These are phyloP conservation scores for Ziziphus jujuba DNA, from an alignment of 306 rosid species.

Conservation along the genomic window DNA sequence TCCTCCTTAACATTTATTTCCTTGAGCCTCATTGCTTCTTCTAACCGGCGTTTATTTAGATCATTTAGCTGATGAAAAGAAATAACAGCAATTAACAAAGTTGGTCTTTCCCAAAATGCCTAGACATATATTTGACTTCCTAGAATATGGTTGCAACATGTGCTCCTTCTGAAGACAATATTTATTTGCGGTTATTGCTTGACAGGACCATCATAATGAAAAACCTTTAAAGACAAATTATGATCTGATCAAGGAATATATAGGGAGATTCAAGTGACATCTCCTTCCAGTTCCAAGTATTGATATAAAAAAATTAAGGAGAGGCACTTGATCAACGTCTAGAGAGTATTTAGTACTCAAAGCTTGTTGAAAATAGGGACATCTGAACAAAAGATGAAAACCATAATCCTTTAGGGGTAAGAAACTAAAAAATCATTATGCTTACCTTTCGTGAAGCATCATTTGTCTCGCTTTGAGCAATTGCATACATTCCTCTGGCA, in stretches of 20 bases:
- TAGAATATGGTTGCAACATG: neutral
- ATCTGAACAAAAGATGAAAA: neutral
- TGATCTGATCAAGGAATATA: no score
- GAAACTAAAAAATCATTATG: constrained; percentile 8
- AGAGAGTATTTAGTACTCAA: no score
- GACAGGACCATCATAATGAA: no score
- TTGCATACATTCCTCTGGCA: constrained; percentile 80
- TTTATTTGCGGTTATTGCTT: no score
- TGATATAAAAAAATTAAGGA: no score
- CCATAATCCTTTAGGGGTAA: no score
- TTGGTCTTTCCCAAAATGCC: constrained; percentile 26
- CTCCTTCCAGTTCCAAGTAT: no score
- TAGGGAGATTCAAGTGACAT: no score
- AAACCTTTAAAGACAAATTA: no score
- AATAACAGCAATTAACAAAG: constrained; percentile 12
- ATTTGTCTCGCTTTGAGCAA: constrained; percentile 71
- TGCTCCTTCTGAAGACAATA: neutral
- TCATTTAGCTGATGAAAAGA: constrained; percentile 52
- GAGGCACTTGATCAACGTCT: no score
- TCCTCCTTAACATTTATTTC: constrained; percentile 59
- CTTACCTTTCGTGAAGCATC: constrained; percentile 78
- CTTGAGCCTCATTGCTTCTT: constrained; percentile 60
- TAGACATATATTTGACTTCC: neutral
- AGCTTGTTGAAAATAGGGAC: neutral
- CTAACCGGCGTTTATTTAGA: constrained; percentile 48